A percentile compares a stretch with the other conserved stretches of the same genome.
Evolutionary conservation across 2,329 filamentous ascomycete species (phyloP).

Genomic region (Zalaria sp.): DNA sequence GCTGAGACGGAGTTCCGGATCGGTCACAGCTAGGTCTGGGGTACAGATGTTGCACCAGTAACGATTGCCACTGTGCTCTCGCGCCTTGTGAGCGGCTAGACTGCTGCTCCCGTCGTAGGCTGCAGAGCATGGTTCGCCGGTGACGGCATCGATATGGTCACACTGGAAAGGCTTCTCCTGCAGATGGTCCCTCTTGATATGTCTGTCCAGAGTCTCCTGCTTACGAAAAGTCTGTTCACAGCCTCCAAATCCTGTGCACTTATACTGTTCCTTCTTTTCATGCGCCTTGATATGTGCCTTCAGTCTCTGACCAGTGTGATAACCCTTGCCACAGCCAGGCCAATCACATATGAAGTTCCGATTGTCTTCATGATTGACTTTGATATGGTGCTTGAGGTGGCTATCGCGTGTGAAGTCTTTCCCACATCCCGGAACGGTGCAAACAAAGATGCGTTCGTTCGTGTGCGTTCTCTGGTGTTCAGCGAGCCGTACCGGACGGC

Average conservation of each 20-base stretch:
- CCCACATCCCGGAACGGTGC: constrained; percentile 53
- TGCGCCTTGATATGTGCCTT: constrained; percentile 63
- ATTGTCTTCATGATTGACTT: constrained; percentile 62
- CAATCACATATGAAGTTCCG: constrained; percentile 58
- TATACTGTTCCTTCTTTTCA: constrained; percentile 58
- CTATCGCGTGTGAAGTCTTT: constrained; percentile 80
- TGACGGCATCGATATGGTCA: constrained; percentile 38
- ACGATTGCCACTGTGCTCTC: constrained; percentile 53
- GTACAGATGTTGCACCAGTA: constrained; percentile 69
- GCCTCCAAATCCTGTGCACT: constrained; percentile 53
- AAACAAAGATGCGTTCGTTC: constrained; percentile 68
- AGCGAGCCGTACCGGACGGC: constrained; percentile 66
- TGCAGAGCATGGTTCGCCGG: constrained; percentile 44
- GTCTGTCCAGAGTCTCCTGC: constrained; percentile 69
- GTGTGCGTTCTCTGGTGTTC: constrained; percentile 76
- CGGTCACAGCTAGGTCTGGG: constrained; percentile 11
- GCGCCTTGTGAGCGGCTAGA: constrained; percentile 56
- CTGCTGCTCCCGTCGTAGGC: constrained; percentile 62
- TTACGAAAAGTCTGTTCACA: constrained; percentile 77
- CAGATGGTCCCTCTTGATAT: constrained; percentile 65
- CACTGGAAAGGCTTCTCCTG: constrained; percentile 60
- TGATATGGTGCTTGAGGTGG: constrained; percentile 73
- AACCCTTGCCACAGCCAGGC: constrained; percentile 63
- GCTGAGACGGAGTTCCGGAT: constrained; percentile 14
- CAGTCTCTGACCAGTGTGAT: constrained; percentile 66